Evolutionary conservation across 192 early-diverging fungal genomes (phyloP), one percentile per base, ranked within the genome.

Genomic region (Chytriomyces sp.): DNA sequence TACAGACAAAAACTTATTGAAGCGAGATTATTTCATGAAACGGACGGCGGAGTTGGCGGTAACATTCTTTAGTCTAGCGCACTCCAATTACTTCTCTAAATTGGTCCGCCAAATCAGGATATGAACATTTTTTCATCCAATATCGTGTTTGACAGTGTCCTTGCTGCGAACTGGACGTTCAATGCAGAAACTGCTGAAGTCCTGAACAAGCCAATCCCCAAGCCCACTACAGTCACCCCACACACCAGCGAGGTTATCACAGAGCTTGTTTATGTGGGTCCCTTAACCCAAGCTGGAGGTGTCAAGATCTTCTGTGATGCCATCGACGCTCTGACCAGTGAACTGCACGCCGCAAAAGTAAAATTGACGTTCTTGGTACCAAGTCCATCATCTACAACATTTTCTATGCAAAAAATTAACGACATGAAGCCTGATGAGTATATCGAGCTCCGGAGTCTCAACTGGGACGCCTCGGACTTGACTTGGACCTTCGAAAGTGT

Each of bases 221-320:
- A 73, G 54, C n/a, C 12, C 34, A 3, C 26, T n/a, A 61, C 25
- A 59, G 4, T 14, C 4, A 31, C n/a, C 28, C 25, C 40, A 8
- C 44, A 49, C 22, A 22, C 22, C 44, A 26, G 32, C 39, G 39
- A 63, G n/a, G n/a, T 31, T 10, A 38, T 77, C 61, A 73, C 76
- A 10, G 79, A 80, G 41, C 22, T 80, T 33, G 78, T 76, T 1
- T 80, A 79, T 66, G 76, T 80, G 49, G 79, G 79, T 25, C 39
- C 57, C 28, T 36, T 80, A 52, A 68, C 63, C 5, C 31, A 72
- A 39, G 64, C 63, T 25, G 64, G 70, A 34, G 79, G 79, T 37
- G 62, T 80, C 40, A 67, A 82, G 36, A 34, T 64, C 19, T 80
- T 80, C 61, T 80, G 78, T 57, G 79, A 80, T 41, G 72, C 79